Percentiles rank a stretch among this genome's conserved stretches.
Conservation (phyloP, 495 filamentous ascomycete species). For the Neurospora tetrasperma region DNA sequence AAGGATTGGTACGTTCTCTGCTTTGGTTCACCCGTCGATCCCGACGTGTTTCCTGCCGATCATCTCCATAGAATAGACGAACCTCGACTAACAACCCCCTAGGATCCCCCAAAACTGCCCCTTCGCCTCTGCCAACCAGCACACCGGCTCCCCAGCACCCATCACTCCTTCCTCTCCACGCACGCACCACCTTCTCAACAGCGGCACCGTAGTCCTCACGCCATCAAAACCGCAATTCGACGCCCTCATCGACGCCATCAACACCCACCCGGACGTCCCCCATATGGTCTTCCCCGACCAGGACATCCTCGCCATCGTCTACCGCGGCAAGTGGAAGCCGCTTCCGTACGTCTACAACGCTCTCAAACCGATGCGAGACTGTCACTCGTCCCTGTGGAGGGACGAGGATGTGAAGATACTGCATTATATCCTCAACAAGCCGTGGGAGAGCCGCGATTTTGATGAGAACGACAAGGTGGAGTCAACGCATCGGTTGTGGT, state of each 20-base stretch:
- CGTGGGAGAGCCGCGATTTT: conserved; percentile 28
- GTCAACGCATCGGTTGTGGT: conserved; percentile 29
- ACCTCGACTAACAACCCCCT: not conserved
- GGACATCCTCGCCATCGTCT: conserved; percentile 29
- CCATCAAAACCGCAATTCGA: conserved; percentile 25
- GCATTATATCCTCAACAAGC: conserved; percentile 31
- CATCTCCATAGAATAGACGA: not conserved
- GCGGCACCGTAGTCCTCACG: conserved; percentile 26
- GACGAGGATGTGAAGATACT: conserved; percentile 28
- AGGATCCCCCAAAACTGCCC: conserved; percentile 29
- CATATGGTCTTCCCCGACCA: conserved; percentile 34
- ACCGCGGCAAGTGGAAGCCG: conserved; percentile 28
- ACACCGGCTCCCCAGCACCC: conserved; percentile 23
- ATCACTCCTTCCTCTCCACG: conserved; percentile 21
- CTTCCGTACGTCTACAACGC: conserved; percentile 30
- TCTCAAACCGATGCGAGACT: conserved; percentile 29
- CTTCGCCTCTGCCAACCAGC: conserved; percentile 28
- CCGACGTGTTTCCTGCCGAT: not conserved
- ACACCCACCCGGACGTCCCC: conserved; percentile 32
- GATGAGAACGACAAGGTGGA: conserved; percentile 22
- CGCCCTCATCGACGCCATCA: conserved; percentile 28
- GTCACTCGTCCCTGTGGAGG: conserved; percentile 22
- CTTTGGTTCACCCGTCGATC: not conserved
- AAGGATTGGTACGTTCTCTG: conserved; percentile 18
- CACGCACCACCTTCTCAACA: conserved; percentile 33